Evolutionary conservation across 495 filamentous ascomycete species (phyloP), one percentile per base, ranked within the genome.

Genomic region (Neurospora sublineolata): DNA sequence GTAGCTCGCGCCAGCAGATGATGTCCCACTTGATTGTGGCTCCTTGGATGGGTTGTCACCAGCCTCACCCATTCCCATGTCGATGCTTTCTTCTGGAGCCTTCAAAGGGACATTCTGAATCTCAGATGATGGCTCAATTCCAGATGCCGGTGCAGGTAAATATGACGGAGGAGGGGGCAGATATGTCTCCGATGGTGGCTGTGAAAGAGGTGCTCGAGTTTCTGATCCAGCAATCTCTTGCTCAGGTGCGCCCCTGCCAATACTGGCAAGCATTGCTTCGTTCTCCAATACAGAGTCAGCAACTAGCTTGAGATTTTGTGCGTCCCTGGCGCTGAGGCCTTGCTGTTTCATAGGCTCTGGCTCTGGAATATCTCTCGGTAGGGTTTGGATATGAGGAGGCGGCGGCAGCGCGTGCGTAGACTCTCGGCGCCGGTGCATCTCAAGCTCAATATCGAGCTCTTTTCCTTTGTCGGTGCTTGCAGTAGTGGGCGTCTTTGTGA

Each of bases 391-490:
- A 72, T 68, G 20, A 36, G 20, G 18, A 73, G 41, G 18, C 52
- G 52, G 52, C 27, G 67, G 23, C 12, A 70, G 52, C 23, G 71
- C 64, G 10, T 71, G 69, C 8, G 68, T 30, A 6, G 44, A 23
- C 33, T 72, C 75, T 12, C 67, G 72, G 4, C 37, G 69, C 37
- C 70, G 70, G n/a, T 58, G 71, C 16, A 39, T 67, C 8, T 75
- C 73, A 7, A 70, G 18, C 3, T 75, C 77, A 2, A 71, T 36
- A 12, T 78, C 77, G 4, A 68, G 68, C 16, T 78, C 79, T 30
- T 78, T 81, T 5, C 76, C 75, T 67, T 76, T 80, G 6, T 80
- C 79, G 0, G 77, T 76, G 60, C 73, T 72, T 27, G 77, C 72
- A 0, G 76, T 79, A 2, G 79, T 77, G 14, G 78, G 73, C 1